Evolutionary conservation across 371 early-diverging fungal genomes (phyloP), one percentile per base, ranked within the genome.

Genomic region (Polyrhizophydium stewartii): DNA sequence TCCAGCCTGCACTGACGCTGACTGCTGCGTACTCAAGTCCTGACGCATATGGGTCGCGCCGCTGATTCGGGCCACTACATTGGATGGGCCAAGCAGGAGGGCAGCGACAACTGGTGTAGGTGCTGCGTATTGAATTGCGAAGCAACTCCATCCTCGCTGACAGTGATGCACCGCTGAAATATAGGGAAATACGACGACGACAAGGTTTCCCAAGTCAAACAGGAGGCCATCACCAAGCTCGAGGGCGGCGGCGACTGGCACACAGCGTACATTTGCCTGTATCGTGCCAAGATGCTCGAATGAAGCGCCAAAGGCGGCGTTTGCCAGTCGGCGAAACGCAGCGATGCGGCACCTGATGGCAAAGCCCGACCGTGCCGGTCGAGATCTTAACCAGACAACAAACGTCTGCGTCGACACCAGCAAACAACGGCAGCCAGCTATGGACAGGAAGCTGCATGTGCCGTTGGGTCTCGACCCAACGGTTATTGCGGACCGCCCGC

Each of bases 101-200:
- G 56, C 10, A 64, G 53, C 28, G 69, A 72, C 43, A 65, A 75
- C 55, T 77, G 77, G 78, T 75, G 80, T 69, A 72, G 56, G 70
- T 68, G 7, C 7, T 33, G 22, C 51, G 45, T 24, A 22, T 1
- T 37, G 17, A 12, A 32, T 28, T 30, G 31, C 45, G 32, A 6
- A 41, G n/a, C 52, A 58, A 19, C 46, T 43, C 7, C 32, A 13
- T 22, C 30, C n/a, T 37, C 31, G 33, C 38, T 22, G 17, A 49
- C 49, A 28, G 5, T 25, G 9, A 1, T 46, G 37, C 22, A 31
- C 37, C 38, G 3, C 3, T 35, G 7, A 17, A 59, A 27, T 51
- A 2, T 43, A 68, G 67, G 68, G 73, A 93, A 96, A 70, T 98
- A 89, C 69, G 96, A 98, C 70, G 98, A 98, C 70, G 96, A 97